These are phyloP conservation scores for Dactylis glomerata DNA, from an alignment of 176 grass and related monocot species.

Conservation along the genomic window DNA sequence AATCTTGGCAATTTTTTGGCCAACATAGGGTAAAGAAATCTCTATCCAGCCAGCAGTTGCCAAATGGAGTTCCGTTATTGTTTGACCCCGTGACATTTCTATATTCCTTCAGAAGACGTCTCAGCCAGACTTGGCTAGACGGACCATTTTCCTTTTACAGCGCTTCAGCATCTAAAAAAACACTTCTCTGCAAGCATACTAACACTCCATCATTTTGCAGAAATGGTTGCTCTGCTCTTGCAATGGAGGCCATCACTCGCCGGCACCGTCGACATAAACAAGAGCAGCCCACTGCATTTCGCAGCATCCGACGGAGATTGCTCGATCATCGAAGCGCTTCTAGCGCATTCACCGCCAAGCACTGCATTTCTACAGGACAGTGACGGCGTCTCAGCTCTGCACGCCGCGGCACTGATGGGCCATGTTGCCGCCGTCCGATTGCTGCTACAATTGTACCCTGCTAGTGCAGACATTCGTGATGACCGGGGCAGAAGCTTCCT, in stretches of 20 bases:
- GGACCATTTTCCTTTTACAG: background rate
- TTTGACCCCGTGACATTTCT: no score
- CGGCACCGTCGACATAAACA: background rate
- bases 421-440: background rate
- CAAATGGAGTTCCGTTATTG: no score
- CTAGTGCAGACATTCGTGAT: slow-evolving; percentile 29
- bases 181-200: background rate
- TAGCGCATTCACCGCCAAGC: background rate
- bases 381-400: slow-evolving; percentile 28
- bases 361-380: slow-evolving; percentile 22
- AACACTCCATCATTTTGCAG: background rate
- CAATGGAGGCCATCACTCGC: slow-evolving; percentile 28
- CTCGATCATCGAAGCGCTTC: slow-evolving; percentile 2
- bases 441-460: slow-evolving; percentile 14
- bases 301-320: slow-evolving; percentile 35
- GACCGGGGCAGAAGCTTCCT: slow-evolving; percentile 39
- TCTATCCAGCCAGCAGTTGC: no score
- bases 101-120: background rate
- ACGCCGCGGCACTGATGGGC: slow-evolving; percentile 30
- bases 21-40: no score
- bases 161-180: background rate
- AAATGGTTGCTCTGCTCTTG: slow-evolving; percentile 38
- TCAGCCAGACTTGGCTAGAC: background rate
- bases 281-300: slow-evolving; percentile 33
- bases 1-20: no score